These are phyloP conservation scores for Penicillium sp. DNA, from an alignment of 2,329 filamentous ascomycete genomes.

Conservation along the genomic window DNA sequence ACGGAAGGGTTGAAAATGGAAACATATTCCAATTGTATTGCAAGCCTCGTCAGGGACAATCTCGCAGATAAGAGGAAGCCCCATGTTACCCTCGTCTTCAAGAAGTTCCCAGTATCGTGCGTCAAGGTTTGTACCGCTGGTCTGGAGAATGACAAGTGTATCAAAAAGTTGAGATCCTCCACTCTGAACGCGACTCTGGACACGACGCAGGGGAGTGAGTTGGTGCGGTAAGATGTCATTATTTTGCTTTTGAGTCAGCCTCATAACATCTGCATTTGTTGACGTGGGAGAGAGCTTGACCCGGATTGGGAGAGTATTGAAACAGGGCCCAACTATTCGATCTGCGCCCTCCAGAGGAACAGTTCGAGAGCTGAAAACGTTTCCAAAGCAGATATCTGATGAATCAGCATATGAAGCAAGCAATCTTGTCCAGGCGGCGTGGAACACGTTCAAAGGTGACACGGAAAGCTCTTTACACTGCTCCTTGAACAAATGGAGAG, in stretches of 20 bases:
- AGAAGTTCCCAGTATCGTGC: slow-evolving; percentile 51
- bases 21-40: slow-evolving; percentile 56
- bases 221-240: slow-evolving; percentile 64
- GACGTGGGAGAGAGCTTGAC: slow-evolving; percentile 50
- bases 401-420: slow-evolving; percentile 56
- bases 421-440: slow-evolving; percentile 69
- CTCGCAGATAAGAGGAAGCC: slow-evolving; percentile 74
- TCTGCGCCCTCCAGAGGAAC: slow-evolving; percentile 64
- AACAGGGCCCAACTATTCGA: slow-evolving; percentile 78
- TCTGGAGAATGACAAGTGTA: slow-evolving; percentile 75
- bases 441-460: slow-evolving; percentile 65
- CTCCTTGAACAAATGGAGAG: slow-evolving; percentile 49
- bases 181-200: slow-evolving; percentile 56
- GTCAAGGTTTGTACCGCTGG: slow-evolving; percentile 49
- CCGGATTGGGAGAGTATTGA: slow-evolving; percentile 80
- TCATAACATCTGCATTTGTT: slow-evolving; percentile 58
- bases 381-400: slow-evolving; percentile 79
- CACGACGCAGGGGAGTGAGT: slow-evolving; percentile 68
- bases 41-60: slow-evolving; percentile 56
- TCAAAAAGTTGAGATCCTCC: slow-evolving; percentile 66
- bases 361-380: slow-evolving; percentile 75
- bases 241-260: slow-evolving; percentile 61
- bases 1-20: slow-evolving; percentile 58
- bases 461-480: slow-evolving; percentile 54
- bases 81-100: slow-evolving; percentile 55